Evolutionary conservation across 208 protist species (phyloP).

Genomic region (Leishmania tarentolae): DNA sequence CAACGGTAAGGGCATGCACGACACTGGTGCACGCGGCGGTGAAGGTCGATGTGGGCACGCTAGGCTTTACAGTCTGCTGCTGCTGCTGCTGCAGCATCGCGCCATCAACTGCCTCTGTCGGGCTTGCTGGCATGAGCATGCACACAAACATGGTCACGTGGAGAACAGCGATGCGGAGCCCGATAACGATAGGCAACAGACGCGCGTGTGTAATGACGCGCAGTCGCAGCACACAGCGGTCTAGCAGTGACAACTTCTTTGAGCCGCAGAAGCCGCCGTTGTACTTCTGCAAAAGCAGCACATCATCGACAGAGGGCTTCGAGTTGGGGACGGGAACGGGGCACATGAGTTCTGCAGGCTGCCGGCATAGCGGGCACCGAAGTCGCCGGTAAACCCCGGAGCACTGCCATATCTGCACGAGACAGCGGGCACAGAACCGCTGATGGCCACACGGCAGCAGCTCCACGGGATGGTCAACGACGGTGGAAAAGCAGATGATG

Average conservation of each 20-base stretch:
- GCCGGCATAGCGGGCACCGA: conserved; percentile 39
- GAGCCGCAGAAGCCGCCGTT: conserved; percentile 26
- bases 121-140: conserved; percentile 25
- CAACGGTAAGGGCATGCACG: conserved; percentile 9
- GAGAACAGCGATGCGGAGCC: conserved; percentile 34
- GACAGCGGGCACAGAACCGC: conserved; percentile 37
- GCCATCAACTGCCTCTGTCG: neutral
- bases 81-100: conserved; percentile 6
- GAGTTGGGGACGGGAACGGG: conserved; percentile 17
- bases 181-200: conserved; percentile 38
- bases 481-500: conserved; percentile 30
- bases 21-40: neutral
- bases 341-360: conserved; percentile 28
- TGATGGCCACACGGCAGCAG: conserved; percentile 42
- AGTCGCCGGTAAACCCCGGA: conserved; percentile 24
- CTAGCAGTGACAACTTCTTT: conserved; percentile 22
- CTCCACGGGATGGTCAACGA: conserved; percentile 24
- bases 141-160: conserved; percentile 38
- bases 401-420: conserved; percentile 38
- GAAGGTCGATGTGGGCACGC: conserved; percentile 1
- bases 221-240: conserved; percentile 35
- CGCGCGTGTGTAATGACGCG: conserved; percentile 30
- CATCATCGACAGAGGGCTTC: conserved; percentile 33
- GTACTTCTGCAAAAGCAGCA: conserved; percentile 34
- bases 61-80: neutral